Base-by-base conservation (phyloP, 805 yeast genomes). In the Maudiozyma barnettii region DNA sequence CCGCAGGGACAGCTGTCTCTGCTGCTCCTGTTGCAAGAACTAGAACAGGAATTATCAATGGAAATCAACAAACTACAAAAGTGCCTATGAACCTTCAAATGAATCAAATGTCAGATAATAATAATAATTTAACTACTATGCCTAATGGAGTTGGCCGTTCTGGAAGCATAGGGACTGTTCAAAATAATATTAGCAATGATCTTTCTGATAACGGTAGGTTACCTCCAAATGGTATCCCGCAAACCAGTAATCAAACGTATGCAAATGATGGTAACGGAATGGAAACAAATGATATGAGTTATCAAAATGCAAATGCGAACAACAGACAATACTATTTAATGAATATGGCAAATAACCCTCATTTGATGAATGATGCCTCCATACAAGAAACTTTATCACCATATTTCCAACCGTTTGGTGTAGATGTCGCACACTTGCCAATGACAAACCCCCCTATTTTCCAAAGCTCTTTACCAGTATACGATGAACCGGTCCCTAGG, bases 391-490 rank as follows among this genome's bases (percentile, higher is more conserved):
- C 67, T 5, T 49, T 70, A n/a, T 69, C 73, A 2, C 70, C 74
- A 1, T 69, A 63, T 46, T 71, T 67, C 52, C 72, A 69, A 33
- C 73, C 73, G 0, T 70, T 68, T 52, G 74, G 74, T 7, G 69
- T 71, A 2, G 74, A 71, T 45, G 71, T 68, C 1, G 55, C 68
- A 12, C 74, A 70, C 51, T 63, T 70, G 54, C 75, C 75, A 1
- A 54, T 71, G 56, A 71, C 75, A 7, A 70, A 69, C 47, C 75
- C 75, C 1, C 75, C 75, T 5, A 71, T 71, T 31, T 71, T 71
- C 48, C 73, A 71, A 47, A 66, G 68, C 49, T 63, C 82, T 61
- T 51, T 70, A 33, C 58, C 58, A 10, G 45, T 55, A 20, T 58
- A 46, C 39, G 63, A 61, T 31, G 67, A 65, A 45, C 59, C 60